A percentile compares a stretch with the other conserved stretches of the same genome.
phyloP scores from a whole-genome alignment of 2,329 filamentous ascomycete genomes.

The Capronia coronata region DNA sequence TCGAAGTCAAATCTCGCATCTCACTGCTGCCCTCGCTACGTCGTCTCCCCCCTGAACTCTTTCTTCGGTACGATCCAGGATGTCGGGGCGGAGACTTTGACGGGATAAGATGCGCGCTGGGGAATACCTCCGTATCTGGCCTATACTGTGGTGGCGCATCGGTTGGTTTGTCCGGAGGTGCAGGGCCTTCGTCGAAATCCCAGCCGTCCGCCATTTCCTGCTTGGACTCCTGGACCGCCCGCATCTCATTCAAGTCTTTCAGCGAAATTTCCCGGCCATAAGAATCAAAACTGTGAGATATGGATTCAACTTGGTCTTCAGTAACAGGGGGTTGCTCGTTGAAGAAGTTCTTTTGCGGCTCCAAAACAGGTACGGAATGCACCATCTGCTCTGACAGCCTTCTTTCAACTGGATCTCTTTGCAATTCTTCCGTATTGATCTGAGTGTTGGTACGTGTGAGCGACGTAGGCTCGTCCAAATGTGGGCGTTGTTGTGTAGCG shows the following conservation, averaged over 20 bases:
- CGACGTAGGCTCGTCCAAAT: slow-evolving; percentile 38
- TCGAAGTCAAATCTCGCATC: slow-evolving; percentile 41
- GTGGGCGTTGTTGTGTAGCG: slow-evolving; percentile 53
- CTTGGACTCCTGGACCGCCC: slow-evolving; percentile 34
- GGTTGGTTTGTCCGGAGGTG: slow-evolving; percentile 40
- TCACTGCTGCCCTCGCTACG: slow-evolving; percentile 60
- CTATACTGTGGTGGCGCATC: slow-evolving; percentile 52
- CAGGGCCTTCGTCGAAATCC: slow-evolving; percentile 81
- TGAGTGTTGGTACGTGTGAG: slow-evolving; percentile 39
- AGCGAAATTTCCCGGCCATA: slow-evolving; percentile 48
- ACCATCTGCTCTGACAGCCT: slow-evolving; percentile 40
- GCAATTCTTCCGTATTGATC: slow-evolving; percentile 35
- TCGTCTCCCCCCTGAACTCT: slow-evolving; percentile 68
- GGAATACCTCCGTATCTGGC: slow-evolving; percentile 83
- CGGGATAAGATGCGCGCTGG: slow-evolving; percentile 67
- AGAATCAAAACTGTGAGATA: slow-evolving; percentile 54
- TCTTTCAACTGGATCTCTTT: slow-evolving; percentile 38
- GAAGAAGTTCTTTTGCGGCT: slow-evolving; percentile 43
- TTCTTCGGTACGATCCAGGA: slow-evolving; percentile 63
- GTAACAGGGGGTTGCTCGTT: slow-evolving; percentile 37
- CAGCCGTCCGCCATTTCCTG: slow-evolving; percentile 65
- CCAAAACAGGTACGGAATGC: slow-evolving; percentile 48
- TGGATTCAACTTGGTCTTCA: slow-evolving; percentile 53
- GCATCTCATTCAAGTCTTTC: slow-evolving; percentile 41
- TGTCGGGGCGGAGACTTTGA: slow-evolving; percentile 71